Conservation (phyloP, 164 flowering plant genomes). For the Annona cherimola region DNA sequence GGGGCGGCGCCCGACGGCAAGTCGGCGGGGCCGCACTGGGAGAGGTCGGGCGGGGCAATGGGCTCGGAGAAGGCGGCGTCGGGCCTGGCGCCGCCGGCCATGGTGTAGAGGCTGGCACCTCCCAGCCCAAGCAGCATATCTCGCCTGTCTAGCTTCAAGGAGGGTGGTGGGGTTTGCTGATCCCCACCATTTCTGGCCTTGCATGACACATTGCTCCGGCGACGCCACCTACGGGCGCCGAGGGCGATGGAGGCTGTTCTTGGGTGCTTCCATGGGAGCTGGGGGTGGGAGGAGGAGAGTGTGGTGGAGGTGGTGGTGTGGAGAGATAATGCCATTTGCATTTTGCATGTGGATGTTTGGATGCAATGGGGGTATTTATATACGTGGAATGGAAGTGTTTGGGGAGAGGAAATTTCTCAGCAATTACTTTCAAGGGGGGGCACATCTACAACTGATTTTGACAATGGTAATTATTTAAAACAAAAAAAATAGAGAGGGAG, state of each 20-base stretch:
- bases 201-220: neutral
- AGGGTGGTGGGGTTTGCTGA: neutral
- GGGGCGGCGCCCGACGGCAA: slow-evolving; percentile 16
- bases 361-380: neutral
- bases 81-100: neutral
- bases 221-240: neutral
- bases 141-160: slow-evolving; percentile 16
- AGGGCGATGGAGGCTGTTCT: neutral
- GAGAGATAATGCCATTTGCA: neutral
- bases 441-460: too few relatives aligned
- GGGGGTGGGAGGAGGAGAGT: neutral
- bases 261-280: neutral
- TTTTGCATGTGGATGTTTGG: neutral
- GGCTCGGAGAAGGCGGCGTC: slow-evolving; percentile 4
- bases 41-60: slow-evolving; percentile 11
- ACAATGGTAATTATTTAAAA: too few relatives aligned
- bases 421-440: too few relatives aligned
- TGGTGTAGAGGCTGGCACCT: slow-evolving; percentile 8
- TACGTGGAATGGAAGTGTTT: too few relatives aligned
- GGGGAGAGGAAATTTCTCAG: too few relatives aligned
- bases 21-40: slow-evolving; percentile 18
- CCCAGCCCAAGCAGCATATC: slow-evolving; percentile 17
- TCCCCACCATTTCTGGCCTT: neutral
- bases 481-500: too few relatives aligned
- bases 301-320: neutral